Evolutionary conservation across 805 yeast species (phyloP).

Genomic region (Clavispora asparagi): DNA sequence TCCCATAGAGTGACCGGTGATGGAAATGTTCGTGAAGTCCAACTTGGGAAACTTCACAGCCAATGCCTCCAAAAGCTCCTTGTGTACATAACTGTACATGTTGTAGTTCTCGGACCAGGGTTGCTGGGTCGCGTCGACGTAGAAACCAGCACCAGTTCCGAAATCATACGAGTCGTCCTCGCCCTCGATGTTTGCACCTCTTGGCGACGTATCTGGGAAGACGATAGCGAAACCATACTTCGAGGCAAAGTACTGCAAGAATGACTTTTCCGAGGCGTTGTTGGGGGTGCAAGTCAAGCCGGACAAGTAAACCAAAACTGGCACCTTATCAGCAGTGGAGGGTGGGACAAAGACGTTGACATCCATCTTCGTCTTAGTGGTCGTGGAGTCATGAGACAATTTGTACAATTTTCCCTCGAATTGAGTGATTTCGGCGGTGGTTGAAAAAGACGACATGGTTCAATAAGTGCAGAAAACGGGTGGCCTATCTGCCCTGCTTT

Average conservation of each 20-base stretch:
- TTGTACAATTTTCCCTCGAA: slow-evolving; percentile 77
- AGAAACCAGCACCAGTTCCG: slow-evolving; percentile 95
- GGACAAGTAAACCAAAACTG: slow-evolving; percentile 74
- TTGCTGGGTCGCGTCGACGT: slow-evolving; percentile 72
- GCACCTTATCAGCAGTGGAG: slow-evolving; percentile 39
- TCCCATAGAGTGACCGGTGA: slow-evolving; percentile 99
- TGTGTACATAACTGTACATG: slow-evolving; percentile 80
- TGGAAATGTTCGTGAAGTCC: slow-evolving; percentile 61
- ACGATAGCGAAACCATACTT: slow-evolving; percentile 82
- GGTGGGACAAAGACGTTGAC: slow-evolving; percentile 80
- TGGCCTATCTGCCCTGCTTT: not conserved
- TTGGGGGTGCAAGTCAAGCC: slow-evolving; percentile 93
- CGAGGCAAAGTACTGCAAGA: slow-evolving; percentile 74
- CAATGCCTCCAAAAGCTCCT: slow-evolving; percentile 61
- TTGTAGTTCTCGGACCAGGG: slow-evolving; percentile 72
- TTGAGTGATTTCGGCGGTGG: slow-evolving; percentile 49
- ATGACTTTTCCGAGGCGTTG: slow-evolving; percentile 92
- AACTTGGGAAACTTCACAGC: slow-evolving; percentile 39
- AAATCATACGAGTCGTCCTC: slow-evolving; percentile 83
- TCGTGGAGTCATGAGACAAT: slow-evolving; percentile 63
- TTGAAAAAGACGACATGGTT: slow-evolving; percentile 49
- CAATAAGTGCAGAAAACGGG: not conserved
- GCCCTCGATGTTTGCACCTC: slow-evolving; percentile 75
- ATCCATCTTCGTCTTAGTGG: slow-evolving; percentile 69
- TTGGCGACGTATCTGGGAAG: slow-evolving; percentile 95